Evolutionary conservation across 108 stramenopile genomes (phyloP).

Genomic region (Schizochytrium sp.): DNA sequence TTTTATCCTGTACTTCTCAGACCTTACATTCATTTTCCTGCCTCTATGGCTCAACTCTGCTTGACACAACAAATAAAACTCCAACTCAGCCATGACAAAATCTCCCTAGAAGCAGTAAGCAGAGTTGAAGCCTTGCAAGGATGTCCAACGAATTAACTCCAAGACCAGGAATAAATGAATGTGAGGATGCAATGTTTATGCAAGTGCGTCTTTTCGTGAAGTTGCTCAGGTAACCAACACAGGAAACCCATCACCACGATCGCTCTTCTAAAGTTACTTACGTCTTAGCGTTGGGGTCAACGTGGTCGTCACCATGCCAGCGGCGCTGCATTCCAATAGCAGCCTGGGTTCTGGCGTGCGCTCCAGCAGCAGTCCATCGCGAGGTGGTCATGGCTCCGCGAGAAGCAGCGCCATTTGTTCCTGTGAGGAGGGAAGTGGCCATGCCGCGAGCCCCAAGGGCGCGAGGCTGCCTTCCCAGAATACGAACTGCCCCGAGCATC

Average conservation of each 20-base stretch:
- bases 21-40: too few relatives aligned
- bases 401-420: background rate
- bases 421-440: background rate
- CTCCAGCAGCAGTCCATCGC: background rate
- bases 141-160: background rate
- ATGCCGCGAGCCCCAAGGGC: too few relatives aligned
- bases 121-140: too few relatives aligned
- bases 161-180: background rate
- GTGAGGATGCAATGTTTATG: background rate
- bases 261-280: background rate
- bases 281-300: slow-evolving; percentile 57
- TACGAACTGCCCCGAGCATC: too few relatives aligned
- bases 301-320: slow-evolving; percentile 58
- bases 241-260: too few relatives aligned
- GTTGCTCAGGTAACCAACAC: too few relatives aligned
- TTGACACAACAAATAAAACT: too few relatives aligned
- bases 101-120: too few relatives aligned
- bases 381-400: background rate
- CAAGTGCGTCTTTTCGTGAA: background rate
- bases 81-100: too few relatives aligned
- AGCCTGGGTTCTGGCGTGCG: background rate
- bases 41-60: too few relatives aligned
- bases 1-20: too few relatives aligned
- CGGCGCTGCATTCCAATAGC: background rate
- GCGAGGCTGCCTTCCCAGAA: too few relatives aligned